Conservation (phyloP, 768 basidiomycete genomes). For the Panaeolus papilionaceus region DNA sequence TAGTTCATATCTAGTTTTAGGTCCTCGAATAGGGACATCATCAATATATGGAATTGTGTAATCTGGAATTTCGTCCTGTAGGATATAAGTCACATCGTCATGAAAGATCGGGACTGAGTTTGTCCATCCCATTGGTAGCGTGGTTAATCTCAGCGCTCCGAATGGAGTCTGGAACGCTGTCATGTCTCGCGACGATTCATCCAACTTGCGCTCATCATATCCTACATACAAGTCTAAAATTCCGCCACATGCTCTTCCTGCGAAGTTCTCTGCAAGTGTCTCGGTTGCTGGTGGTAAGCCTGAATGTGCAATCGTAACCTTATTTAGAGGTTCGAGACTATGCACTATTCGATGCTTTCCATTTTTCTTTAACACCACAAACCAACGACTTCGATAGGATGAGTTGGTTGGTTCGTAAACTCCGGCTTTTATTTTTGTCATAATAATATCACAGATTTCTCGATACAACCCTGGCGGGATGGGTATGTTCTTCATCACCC, state of each 20-base stretch:
- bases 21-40: conserved; percentile 37
- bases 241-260: conserved; percentile 33
- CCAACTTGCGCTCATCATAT: conserved; percentile 40
- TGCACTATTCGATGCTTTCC: conserved; percentile 42
- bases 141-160: conserved; percentile 33
- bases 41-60: conserved; percentile 40
- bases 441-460: conserved; percentile 28
- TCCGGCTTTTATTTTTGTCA: conserved; percentile 41
- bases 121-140: conserved; percentile 42
- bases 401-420: conserved; percentile 46
- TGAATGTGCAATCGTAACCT: conserved; percentile 40
- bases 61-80: conserved; percentile 37
- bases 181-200: conserved; percentile 37
- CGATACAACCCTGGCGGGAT: too few species aligned
- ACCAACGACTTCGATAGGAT: conserved; percentile 45
- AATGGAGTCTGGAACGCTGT: conserved; percentile 49
- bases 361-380: conserved; percentile 45
- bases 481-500: too few species aligned
- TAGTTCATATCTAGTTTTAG: conserved; percentile 32
- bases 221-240: conserved; percentile 43
- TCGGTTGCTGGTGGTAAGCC: conserved; percentile 38
- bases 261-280: conserved; percentile 39
- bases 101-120: conserved; percentile 35
- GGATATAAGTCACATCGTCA: conserved; percentile 34
- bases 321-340: conserved; percentile 44